These are phyloP conservation scores for Copromyces sp. DNA, from an alignment of 495 filamentous ascomycete species.

Conservation along the genomic window DNA sequence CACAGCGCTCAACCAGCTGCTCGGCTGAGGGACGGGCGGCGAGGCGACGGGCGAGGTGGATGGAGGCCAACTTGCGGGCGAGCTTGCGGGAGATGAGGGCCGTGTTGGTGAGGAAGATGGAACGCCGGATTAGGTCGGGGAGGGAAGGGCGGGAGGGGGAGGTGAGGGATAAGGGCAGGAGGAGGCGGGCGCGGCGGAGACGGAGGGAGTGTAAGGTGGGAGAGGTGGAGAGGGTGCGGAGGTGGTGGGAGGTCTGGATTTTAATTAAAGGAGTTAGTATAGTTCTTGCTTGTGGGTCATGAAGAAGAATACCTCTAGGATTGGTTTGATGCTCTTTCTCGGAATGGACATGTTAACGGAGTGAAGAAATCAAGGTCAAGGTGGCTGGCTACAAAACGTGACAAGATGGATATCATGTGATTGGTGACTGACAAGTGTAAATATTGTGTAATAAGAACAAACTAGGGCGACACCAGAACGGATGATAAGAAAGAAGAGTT, in stretches of 20 bases:
- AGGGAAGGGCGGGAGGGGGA: constrained; percentile 44
- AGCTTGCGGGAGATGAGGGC: constrained; percentile 43
- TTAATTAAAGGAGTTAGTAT: not conserved
- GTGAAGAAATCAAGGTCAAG: not conserved
- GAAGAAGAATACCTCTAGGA: not conserved
- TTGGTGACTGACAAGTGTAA: not conserved
- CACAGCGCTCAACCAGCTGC: constrained; percentile 33
- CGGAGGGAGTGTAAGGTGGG: constrained; percentile 47
- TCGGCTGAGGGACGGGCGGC: constrained; percentile 33
- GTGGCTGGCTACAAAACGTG: not conserved
- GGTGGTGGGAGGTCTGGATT: constrained; percentile 43
- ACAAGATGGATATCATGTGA: not conserved
- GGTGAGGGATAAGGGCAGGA: constrained; percentile 37
- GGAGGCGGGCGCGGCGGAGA: constrained; percentile 37
- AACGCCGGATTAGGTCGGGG: constrained; percentile 37
- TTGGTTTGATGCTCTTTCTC: not conserved
- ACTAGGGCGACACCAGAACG: not conserved
- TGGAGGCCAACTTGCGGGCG: constrained; percentile 40
- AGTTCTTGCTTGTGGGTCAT: not conserved
- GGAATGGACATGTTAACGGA: not conserved
- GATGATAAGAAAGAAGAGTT: not conserved
- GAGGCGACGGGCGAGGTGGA: constrained; percentile 35
- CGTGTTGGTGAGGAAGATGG: constrained; percentile 50
- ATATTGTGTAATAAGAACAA: not conserved
- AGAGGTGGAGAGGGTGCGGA: constrained; percentile 42